Evolutionary conservation across 2,329 filamentous ascomycete genomes (phyloP).

Genomic region (Talaromyces sp.): DNA sequence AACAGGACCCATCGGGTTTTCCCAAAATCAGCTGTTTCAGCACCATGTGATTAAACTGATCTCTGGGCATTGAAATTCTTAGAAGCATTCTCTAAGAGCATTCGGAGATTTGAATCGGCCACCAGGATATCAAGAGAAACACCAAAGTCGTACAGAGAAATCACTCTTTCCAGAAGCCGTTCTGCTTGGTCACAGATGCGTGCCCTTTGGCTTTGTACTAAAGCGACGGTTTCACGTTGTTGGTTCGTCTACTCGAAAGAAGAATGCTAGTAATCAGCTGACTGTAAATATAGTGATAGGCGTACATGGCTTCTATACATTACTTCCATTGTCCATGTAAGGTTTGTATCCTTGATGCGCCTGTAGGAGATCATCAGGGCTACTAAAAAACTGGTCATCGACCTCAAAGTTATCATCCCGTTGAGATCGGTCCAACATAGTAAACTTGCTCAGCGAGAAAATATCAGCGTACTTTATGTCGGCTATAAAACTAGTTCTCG

Average conservation of each 20-base stretch:
- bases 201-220: background rate
- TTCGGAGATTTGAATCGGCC: background rate
- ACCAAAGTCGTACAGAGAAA: background rate
- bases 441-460: background rate
- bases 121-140: background rate
- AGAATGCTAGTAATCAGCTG: background rate
- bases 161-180: background rate
- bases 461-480: constrained; percentile 2
- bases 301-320: background rate
- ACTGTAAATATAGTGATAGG: background rate
- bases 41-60: background rate
- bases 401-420: background rate
- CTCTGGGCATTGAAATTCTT: background rate
- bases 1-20: background rate
- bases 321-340: background rate
- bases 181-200: constrained; percentile 1
- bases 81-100: background rate
- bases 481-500: background rate
- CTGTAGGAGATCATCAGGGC: constrained; percentile 1
- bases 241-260: background rate
- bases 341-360: background rate
- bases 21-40: background rate
- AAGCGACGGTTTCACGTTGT: background rate
- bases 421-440: background rate
- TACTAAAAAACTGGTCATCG: background rate